Evolutionary conservation across 495 filamentous ascomycete genomes (phyloP).

Genomic region (Talaromyces nanjingensis): DNA sequence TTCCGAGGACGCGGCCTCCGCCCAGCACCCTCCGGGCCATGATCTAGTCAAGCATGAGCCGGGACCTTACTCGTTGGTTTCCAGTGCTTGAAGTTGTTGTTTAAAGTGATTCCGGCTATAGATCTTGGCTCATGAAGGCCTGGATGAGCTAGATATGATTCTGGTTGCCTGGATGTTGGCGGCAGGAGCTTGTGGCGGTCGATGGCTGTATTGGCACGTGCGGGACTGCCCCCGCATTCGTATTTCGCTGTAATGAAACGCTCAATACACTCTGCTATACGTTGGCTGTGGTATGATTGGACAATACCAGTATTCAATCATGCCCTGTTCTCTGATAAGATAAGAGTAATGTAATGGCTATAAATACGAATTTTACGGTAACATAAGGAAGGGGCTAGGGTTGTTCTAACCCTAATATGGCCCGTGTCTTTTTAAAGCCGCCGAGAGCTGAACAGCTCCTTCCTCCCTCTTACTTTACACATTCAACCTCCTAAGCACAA

Average conservation of each 20-base stretch:
- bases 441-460: background rate
- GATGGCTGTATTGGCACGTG: conserved; percentile 4
- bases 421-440: too few relatives aligned
- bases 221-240: conserved; percentile 3
- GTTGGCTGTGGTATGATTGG: too few relatives aligned
- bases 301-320: too few relatives aligned
- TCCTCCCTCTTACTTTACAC: background rate
- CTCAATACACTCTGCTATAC: too few relatives aligned
- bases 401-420: background rate
- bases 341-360: background rate
- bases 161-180: background rate
- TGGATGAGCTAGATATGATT: background rate
- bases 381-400: background rate
- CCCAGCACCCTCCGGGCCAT: conserved; percentile 84
- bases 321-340: background rate
- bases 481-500: background rate
- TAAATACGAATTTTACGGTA: background rate
- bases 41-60: conserved; percentile 18
- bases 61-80: background rate
- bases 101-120: background rate
- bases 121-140: background rate
- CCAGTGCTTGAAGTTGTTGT: background rate
- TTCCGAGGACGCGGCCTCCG: conserved; percentile 82
- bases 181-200: background rate
- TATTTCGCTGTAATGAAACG: background rate